phyloP scores from a whole-genome alignment of 371 early-diverging fungal genomes.

The Mucor lusitanicus region DNA sequence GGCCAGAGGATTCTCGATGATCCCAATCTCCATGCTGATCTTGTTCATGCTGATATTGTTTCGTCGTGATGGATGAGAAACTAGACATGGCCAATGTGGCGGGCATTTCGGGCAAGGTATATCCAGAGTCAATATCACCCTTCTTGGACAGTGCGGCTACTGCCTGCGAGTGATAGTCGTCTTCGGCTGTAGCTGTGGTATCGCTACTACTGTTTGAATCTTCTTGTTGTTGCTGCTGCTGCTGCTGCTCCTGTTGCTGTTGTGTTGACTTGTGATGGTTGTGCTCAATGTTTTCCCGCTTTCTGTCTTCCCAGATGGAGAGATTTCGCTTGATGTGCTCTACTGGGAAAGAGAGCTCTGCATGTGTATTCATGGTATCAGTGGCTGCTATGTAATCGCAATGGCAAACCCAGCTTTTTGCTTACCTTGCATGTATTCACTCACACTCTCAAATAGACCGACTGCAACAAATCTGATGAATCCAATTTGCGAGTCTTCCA shows the following conservation, averaged over 20 bases:
- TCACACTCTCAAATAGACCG: slow-evolving; percentile 64
- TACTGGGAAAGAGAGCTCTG: slow-evolving; percentile 44
- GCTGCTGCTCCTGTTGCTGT: too few relatives aligned
- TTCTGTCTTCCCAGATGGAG: slow-evolving; percentile 41
- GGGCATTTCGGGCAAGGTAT: slow-evolving; percentile 32
- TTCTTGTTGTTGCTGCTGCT: not conserved
- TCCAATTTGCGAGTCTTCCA: slow-evolving; percentile 67
- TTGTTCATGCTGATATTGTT: slow-evolving; percentile 7
- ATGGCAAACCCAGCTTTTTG: too few relatives aligned
- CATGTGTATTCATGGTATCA: not conserved
- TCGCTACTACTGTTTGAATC: not conserved
- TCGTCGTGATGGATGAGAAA: not conserved
- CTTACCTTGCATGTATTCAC: slow-evolving; percentile 35
- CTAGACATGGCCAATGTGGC: slow-evolving; percentile 35
- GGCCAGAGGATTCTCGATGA: slow-evolving; percentile 22
- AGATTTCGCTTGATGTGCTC: slow-evolving; percentile 41
- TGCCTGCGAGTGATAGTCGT: slow-evolving; percentile 23
- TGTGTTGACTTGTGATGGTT: not conserved
- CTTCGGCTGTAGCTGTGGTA: slow-evolving; percentile 1
- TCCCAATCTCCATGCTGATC: slow-evolving; percentile 19
- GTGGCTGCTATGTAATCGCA: too few relatives aligned
- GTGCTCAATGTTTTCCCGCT: slow-evolving; percentile 26
- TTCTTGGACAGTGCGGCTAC: slow-evolving; percentile 10
- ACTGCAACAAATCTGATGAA: slow-evolving; percentile 73
- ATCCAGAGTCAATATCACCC: slow-evolving; percentile 1